Percentiles rank a stretch among this genome's conserved stretches.
phyloP scores from a whole-genome alignment of 257 asterid species.

The Oldenlandia corymbosa region DNA sequence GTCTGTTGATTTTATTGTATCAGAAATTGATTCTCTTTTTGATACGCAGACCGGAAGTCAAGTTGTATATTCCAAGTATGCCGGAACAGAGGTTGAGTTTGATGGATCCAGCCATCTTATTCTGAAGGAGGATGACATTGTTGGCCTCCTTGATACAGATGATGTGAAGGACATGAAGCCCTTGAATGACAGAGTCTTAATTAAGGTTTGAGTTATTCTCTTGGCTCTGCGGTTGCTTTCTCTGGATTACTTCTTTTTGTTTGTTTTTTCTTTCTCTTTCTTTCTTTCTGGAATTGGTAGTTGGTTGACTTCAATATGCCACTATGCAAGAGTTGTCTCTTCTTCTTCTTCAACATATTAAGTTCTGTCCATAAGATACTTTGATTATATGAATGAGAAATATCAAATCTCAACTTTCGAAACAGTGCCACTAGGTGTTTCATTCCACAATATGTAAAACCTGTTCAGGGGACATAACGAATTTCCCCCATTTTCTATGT shows the following conservation, averaged over 20 bases:
- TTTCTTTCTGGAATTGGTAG: background rate
- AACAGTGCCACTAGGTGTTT: background rate
- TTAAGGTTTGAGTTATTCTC: slow-evolving; percentile 45
- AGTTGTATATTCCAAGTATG: slow-evolving; percentile 84
- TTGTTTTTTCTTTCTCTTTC: background rate
- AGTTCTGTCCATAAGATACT: too few species aligned
- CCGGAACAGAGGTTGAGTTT: slow-evolving; percentile 96
- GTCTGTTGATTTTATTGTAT: background rate
- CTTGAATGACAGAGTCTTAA: slow-evolving; percentile 79
- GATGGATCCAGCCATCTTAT: slow-evolving; percentile 73
- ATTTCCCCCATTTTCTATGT: background rate
- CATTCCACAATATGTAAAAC: background rate
- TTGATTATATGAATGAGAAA: too few species aligned
- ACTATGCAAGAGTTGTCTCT: too few species aligned
- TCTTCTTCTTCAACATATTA: too few species aligned
- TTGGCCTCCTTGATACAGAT: slow-evolving; percentile 79
- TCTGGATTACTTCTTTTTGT: too few species aligned
- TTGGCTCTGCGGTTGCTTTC: too few species aligned
- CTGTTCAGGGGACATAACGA: background rate
- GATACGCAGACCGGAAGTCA: slow-evolving; percentile 62
- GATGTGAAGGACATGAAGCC: slow-evolving; percentile 87
- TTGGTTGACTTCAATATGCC: too few species aligned
- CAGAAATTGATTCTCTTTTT: background rate
- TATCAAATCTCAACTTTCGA: too few species aligned
- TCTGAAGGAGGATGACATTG: slow-evolving; percentile 90